Base-by-base conservation (phyloP, 2,329 filamentous ascomycete species). In the Neonectria faginata region DNA sequence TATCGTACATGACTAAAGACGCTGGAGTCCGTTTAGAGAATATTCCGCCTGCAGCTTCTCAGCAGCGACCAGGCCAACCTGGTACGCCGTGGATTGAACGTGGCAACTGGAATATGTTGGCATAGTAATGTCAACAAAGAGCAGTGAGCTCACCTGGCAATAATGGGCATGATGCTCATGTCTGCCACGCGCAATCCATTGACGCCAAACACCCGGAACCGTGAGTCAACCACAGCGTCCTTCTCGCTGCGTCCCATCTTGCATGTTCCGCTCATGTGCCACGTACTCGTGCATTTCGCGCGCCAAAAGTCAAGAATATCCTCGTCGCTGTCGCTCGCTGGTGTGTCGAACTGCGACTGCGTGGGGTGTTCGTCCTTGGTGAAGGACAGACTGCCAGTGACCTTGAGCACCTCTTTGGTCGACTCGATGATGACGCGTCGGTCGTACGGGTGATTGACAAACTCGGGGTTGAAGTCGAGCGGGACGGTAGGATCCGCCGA, bases 151-250 rank as follows among this genome's bases (percentile, higher is more conserved):
- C 31, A 68, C 66, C 64, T 68, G 11, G 65, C 52, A 36, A 65
- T 63, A 10, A 86, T 75, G 4, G 85, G 85, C 25, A 86, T 79
- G 9, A 86, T 77, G 50, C 82, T 85, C 58, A 86, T 82, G 71
- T 88, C 85, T 1, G 81, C 83, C 1, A 87, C 78, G 7, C 84
- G 78, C 16, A 88, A 75, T 29, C 80, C 80, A 55, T 82, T 78
- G 20, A 86, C 73, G 0, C 85, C 85, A 27, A 80, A 75, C 0
- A 87, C 79, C 31, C 79, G 78, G 50, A 88, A 83, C 7, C 83
- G 77, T 1, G 68, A 77, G 71, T 68, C 65, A 2, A 68, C 67
- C 6, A 67, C 67, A 11, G 55, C 58, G 1, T 60, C 48, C 41
- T 62, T 27, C 27, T 55, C 61, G 10, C 36, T 48, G 3, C 31